phyloP scores from a whole-genome alignment of 2,329 filamentous ascomycete species.

The Talaromyces rugulosus region DNA sequence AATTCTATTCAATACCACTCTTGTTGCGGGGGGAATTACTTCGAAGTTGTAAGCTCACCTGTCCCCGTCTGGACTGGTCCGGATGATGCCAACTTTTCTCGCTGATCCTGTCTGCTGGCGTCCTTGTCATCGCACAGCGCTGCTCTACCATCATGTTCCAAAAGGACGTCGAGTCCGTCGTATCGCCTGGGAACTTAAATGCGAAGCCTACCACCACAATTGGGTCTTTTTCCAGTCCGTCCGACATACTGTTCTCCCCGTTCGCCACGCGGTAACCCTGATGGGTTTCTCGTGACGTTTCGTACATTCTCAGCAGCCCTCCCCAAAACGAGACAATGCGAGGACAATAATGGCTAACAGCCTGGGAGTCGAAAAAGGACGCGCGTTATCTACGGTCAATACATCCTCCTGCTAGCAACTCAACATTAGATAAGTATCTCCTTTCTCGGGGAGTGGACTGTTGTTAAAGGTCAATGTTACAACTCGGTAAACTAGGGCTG shows the following conservation, averaged over 20 bases:
- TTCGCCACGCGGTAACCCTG: background rate
- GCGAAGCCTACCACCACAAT: conserved; percentile 5
- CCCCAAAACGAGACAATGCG: background rate
- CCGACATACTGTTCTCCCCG: background rate
- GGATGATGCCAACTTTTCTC: conserved; percentile 18
- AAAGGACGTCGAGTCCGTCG: conserved; percentile 10
- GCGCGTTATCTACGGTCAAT: background rate
- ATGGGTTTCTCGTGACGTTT: background rate
- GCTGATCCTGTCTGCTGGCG: conserved; percentile 8
- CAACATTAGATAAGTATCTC: background rate
- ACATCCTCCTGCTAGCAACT: background rate
- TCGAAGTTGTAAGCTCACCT: background rate
- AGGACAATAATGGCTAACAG: background rate
- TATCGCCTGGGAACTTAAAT: conserved; percentile 9
- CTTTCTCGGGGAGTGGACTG: background rate
- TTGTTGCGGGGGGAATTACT: background rate
- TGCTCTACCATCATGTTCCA: conserved; percentile 13
- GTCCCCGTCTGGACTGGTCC: conserved; percentile 4
- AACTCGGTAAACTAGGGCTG: background rate
- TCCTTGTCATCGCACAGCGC: conserved; percentile 7
- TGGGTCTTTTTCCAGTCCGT: background rate
- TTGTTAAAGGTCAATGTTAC: background rate
- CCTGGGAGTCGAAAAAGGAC: background rate
- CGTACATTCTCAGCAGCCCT: background rate
- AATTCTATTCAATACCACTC: background rate